phyloP scores from a whole-genome alignment of 768 basidiomycete genomes.

The Lactarius pseudohatsudake region DNA sequence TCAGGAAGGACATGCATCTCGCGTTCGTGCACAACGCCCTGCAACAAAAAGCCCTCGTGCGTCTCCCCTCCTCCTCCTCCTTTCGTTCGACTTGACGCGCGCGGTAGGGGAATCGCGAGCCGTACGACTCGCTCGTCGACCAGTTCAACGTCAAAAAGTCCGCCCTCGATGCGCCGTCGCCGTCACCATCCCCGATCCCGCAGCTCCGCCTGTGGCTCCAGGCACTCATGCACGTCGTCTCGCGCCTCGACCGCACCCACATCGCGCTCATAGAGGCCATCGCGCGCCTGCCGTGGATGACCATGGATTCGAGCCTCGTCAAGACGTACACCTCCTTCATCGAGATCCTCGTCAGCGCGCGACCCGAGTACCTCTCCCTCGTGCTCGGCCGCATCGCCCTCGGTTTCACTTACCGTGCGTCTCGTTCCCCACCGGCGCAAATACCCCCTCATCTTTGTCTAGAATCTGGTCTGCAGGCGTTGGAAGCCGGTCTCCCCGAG shows the following conservation, averaged over 20 bases:
- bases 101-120: slow-evolving; percentile 63
- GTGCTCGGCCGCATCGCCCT: slow-evolving; percentile 80
- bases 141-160: slow-evolving; percentile 68
- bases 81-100: background rate
- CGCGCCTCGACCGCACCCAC: slow-evolving; percentile 81
- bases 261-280: slow-evolving; percentile 81
- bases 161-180: slow-evolving; percentile 33
- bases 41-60: slow-evolving; percentile 66
- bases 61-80: slow-evolving; percentile 31
- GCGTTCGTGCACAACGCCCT: slow-evolving; percentile 81
- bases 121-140: slow-evolving; percentile 86
- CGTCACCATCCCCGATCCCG: slow-evolving; percentile 38
- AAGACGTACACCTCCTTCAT: slow-evolving; percentile 87
- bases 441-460: background rate
- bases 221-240: slow-evolving; percentile 89
- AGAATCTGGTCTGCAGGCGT: slow-evolving; percentile 74
- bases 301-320: slow-evolving; percentile 82
- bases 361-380: slow-evolving; percentile 86
- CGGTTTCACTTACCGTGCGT: slow-evolving; percentile 83
- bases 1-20: slow-evolving; percentile 80
- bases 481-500: slow-evolving; percentile 58
- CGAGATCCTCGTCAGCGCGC: slow-evolving; percentile 86
- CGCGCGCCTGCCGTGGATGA: slow-evolving; percentile 87
- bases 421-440: slow-evolving; percentile 34
- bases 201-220: slow-evolving; percentile 80